Base-by-base conservation (phyloP, 2,329 filamentous ascomycete genomes). In the Cladorrhinum sp. region DNA sequence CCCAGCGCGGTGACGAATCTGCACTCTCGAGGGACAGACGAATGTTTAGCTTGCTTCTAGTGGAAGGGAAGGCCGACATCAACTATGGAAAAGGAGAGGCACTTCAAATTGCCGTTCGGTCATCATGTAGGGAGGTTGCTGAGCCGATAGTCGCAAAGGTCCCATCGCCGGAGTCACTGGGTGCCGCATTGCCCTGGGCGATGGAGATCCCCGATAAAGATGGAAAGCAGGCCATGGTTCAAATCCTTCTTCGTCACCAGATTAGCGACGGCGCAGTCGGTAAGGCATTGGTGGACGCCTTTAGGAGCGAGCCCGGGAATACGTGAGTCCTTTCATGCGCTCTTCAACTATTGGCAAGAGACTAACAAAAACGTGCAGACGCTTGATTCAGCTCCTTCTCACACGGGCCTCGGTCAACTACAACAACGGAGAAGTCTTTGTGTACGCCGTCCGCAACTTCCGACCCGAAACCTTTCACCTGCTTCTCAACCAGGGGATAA, bases 351-450 rank as follows among this genome's bases (percentile, higher is more conserved):
- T 57, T 21, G 24, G 20, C 26, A 21, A 20, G 18, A 48, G 20
- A 10, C 18, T 4, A 8, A 39, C 62, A 8, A 55, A 55, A n/a
- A 50, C 30, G 16, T 3, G 9, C 30, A 67, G 64, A 16, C 24
- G 18, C 6, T 39, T 71, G 4, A 62, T 68, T 12, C 55, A 67
- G 42, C 36, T 68, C 1, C 65, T 71, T 3, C 59, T 71, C 9
- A 65, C 62, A 2, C 58, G 63, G 6, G 66, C 64, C 9, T 67
- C 66, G 1, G 67, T 70, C 9, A 69, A 71, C 46, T 66, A 68
- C 60, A 69, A 70, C 58, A 65, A 66, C 24, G 69, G 69, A 2
- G 67, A 71, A 26, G 66, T 65, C n/a, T 69, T 70, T 33, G 59
- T 66, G 3, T 63, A 65, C 24, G 66, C 68, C n/a, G 64, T 69